Percentiles rank a stretch among this genome's conserved stretches.
Conservation (phyloP, 345 rosid genomes). For the Eucalyptus shirleyi region DNA sequence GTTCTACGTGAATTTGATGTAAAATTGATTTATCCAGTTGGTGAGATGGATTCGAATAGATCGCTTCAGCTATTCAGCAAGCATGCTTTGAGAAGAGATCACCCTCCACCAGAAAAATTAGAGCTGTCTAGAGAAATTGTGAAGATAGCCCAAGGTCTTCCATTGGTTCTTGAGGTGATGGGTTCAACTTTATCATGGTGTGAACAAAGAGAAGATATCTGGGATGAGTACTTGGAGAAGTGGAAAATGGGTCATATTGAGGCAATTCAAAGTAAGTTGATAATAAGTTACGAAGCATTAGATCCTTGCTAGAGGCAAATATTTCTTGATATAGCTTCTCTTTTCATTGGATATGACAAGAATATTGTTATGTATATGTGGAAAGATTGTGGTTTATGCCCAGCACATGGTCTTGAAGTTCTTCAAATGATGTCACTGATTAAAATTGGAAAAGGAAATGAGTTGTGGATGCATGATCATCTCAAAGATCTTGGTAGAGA, state of each 20-base stretch:
- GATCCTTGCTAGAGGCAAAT: not conserved
- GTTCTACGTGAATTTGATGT: too few species aligned
- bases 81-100: not conserved
- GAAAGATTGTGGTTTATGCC: fast-evolving
- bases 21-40: too few species aligned
- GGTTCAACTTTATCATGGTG: not conserved
- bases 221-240: not conserved
- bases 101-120: not conserved
- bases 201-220: not conserved
- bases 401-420: too few species aligned
- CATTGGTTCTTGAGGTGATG: not conserved
- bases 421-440: too few species aligned
- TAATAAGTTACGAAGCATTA: not conserved
- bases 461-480: too few species aligned
- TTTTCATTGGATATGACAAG: not conserved
- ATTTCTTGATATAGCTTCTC: not conserved
- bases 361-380: not conserved
- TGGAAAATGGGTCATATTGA: not conserved
- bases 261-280: not conserved
- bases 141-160: not conserved
- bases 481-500: too few species aligned
- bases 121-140: not conserved
- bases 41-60: too few species aligned
- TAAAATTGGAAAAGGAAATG: too few species aligned
- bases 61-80: not conserved